These are phyloP conservation scores for Colletotrichum magnum DNA, from an alignment of 2,329 filamentous ascomycete genomes.

Conservation along the genomic window DNA sequence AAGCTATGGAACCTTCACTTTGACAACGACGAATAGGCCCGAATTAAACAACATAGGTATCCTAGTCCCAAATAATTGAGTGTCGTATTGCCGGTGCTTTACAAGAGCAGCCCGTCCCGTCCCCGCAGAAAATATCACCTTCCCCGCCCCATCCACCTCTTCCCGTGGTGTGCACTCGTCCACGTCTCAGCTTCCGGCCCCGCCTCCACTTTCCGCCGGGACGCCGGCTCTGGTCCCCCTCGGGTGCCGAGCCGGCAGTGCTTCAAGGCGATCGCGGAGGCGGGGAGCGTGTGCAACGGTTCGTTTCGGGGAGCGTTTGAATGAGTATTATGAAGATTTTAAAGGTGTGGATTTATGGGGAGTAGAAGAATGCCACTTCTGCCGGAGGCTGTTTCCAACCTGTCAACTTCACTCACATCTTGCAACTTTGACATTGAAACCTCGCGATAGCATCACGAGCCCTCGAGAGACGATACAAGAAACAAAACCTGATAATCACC, in stretches of 20 bases:
- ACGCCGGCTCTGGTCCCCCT: neutral
- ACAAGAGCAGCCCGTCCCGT: slow-evolving; percentile 12
- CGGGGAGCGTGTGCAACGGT: neutral
- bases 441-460: neutral
- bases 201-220: slow-evolving; percentile 37
- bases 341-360: neutral
- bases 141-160: slow-evolving; percentile 30
- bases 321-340: neutral
- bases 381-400: neutral
- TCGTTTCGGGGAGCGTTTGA: neutral
- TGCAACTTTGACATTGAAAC: neutral
- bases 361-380: slow-evolving; percentile 17
- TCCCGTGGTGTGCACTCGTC: neutral
- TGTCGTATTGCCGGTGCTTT: neutral
- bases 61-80: neutral
- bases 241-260: slow-evolving; percentile 32
- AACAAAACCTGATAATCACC: neutral
- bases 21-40: too few relatives aligned
- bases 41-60: too few relatives aligned
- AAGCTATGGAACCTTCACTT: too few relatives aligned
- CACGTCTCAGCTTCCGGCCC: slow-evolving; percentile 24
- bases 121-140: slow-evolving; percentile 2
- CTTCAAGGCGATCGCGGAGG: neutral
- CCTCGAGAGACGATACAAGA: neutral
- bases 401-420: neutral